These are phyloP conservation scores for sorghum (Sorghum bicolor) DNA, from an alignment of 176 grass and related monocot genomes.

Conservation along the genomic window Sorghum_bicolor_NCBIv3 NC_012875.2:42249501-42250000, in stretches of 20 bases:
- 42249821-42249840: neutral
- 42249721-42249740: neutral
- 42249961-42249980: neutral
- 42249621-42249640: neutral
- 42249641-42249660: too few species aligned
- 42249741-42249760: neutral
- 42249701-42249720: neutral
- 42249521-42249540: neutral
- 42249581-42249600: neutral
- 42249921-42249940: neutral
- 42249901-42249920: neutral
- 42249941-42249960: neutral
- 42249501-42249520: neutral
- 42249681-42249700: constrained; percentile 28
- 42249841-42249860: neutral
- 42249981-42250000: neutral
- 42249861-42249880: neutral
- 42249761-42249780: neutral
- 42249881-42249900: neutral
- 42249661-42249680: neutral
- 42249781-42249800: neutral
- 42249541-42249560: neutral
- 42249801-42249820: neutral
- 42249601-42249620: neutral
- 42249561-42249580: neutral